Evolutionary conservation across 345 rosid genomes (phyloP).

Genomic region (Sisymbrium irio): DNA sequence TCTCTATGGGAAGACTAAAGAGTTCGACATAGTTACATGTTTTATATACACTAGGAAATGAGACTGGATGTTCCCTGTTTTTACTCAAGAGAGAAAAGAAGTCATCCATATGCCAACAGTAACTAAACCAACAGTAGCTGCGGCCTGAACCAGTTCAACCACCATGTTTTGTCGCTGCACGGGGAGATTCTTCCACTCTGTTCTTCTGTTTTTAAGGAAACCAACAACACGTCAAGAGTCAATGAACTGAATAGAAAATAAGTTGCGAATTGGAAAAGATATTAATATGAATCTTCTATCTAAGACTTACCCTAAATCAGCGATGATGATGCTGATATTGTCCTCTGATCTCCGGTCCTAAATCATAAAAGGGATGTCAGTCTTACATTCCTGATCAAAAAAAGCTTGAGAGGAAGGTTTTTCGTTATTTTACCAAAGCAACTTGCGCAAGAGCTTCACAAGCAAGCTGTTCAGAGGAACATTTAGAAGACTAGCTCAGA

Average conservation of each 20-base stretch:
- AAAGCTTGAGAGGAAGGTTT: not conserved
- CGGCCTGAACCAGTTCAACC: conserved; percentile 69
- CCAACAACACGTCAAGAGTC: not conserved
- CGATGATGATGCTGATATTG: conserved; percentile 72
- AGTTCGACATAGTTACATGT: conserved; percentile 20
- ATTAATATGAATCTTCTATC: not conserved
- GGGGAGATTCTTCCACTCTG: conserved; percentile 77
- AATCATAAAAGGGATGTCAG: not conserved
- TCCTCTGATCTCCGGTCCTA: conserved; percentile 81
- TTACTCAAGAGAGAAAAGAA: conserved; percentile 45
- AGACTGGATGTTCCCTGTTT: not conserved
- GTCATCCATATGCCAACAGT: conserved; percentile 80
- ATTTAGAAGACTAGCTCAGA: conserved; percentile 4
- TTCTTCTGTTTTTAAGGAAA: conserved; percentile 37
- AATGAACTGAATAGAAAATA: not conserved
- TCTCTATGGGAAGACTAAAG: conserved; percentile 14
- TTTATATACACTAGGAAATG: conserved; percentile 21
- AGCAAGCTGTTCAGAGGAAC: conserved; percentile 57
- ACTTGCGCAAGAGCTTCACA: conserved; percentile 78
- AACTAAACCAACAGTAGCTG: conserved; percentile 71
- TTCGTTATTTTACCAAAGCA: conserved; percentile 58
- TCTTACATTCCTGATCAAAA: not conserved
- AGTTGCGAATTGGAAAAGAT: not conserved
- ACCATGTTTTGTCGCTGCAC: conserved; percentile 50
- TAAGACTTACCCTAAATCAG: conserved; percentile 73